Evolutionary conservation across 345 rosid species (phyloP).

Genomic region (Dimocarpus longan): DNA sequence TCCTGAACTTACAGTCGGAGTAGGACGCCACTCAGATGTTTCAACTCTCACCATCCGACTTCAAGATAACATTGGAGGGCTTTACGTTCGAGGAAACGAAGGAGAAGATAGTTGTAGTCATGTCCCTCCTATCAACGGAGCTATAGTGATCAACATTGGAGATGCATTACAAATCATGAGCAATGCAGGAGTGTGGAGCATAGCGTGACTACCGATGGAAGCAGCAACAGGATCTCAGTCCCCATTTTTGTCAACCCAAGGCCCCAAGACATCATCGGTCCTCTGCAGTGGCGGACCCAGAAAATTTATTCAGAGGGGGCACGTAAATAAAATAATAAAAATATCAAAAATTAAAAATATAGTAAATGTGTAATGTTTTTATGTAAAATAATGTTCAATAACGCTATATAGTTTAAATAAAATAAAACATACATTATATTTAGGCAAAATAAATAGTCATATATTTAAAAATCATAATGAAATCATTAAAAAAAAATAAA

Average conservation of each 20-base stretch:
- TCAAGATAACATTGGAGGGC: conserved; percentile 33
- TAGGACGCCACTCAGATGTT: conserved; percentile 26
- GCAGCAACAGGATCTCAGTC: conserved; percentile 27
- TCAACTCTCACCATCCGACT: conserved; percentile 25
- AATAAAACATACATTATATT: no score
- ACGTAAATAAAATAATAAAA: no score
- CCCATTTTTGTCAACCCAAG: conserved; percentile 32
- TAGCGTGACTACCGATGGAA: conserved; percentile 23
- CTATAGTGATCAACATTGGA: conserved; percentile 31
- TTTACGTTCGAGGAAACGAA: conserved; percentile 21
- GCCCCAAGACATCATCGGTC: conserved; percentile 16
- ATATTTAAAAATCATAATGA: no score
- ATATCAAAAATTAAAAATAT: no score
- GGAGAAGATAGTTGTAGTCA: conserved; percentile 25
- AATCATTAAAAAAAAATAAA: no score
- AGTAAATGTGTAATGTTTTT: no score
- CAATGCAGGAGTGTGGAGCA: conserved; percentile 35
- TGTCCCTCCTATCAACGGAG: conserved; percentile 26
- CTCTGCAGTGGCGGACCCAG: no score
- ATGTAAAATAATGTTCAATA: no score
- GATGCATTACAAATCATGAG: conserved; percentile 34
- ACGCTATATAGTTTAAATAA: no score
- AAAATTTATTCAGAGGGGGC: no score
- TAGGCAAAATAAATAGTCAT: no score
- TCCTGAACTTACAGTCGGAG: conserved; percentile 26